phyloP scores from a whole-genome alignment of 208 protist genomes.

The Blechomonas ayalai region DNA sequence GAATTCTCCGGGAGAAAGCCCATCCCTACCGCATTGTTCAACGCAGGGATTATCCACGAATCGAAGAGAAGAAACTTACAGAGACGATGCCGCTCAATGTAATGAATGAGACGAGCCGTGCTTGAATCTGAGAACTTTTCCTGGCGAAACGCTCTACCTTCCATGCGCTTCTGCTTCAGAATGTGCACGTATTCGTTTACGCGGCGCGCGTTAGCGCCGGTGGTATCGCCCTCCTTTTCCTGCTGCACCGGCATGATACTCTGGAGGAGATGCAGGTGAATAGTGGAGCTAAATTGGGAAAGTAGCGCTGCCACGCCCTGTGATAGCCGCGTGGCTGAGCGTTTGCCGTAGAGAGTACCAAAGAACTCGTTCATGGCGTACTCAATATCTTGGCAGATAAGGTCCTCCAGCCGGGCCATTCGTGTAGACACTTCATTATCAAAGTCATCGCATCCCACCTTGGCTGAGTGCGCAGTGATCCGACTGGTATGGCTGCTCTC shows the following conservation, averaged over 20 bases:
- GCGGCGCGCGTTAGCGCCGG: slow-evolving; percentile 7
- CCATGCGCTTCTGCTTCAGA: slow-evolving; percentile 42
- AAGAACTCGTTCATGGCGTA: slow-evolving; percentile 80
- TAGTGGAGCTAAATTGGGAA: slow-evolving; percentile 61
- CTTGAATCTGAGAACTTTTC: slow-evolving; percentile 12
- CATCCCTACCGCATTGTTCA: slow-evolving; percentile 66
- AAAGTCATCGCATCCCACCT: too few species aligned
- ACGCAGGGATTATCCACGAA: slow-evolving; percentile 75
- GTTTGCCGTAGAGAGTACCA: slow-evolving; percentile 58
- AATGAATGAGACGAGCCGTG: slow-evolving; percentile 48
- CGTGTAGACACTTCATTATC: slow-evolving; percentile 12
- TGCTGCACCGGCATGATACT: slow-evolving; percentile 5
- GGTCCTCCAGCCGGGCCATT: slow-evolving; percentile 54
- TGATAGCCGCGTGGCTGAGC: slow-evolving; percentile 57
- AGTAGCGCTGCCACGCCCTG: slow-evolving; percentile 70
- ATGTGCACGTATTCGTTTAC: slow-evolving; percentile 25
- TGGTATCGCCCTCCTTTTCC: not conserved
- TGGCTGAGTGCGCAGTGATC: not conserved
- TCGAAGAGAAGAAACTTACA: slow-evolving; percentile 86
- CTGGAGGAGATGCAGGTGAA: slow-evolving; percentile 74
- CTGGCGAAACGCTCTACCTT: slow-evolving; percentile 11
- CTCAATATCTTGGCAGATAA: slow-evolving; percentile 81
- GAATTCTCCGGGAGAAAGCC: slow-evolving; percentile 61
- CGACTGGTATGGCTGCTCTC: not conserved
- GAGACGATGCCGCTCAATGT: slow-evolving; percentile 66